Percentiles rank a stretch among this genome's conserved stretches.
These are phyloP conservation scores for Pseudonectria foliicola DNA, from an alignment of 2,329 filamentous ascomycete species.

Conservation along the genomic window DNA sequence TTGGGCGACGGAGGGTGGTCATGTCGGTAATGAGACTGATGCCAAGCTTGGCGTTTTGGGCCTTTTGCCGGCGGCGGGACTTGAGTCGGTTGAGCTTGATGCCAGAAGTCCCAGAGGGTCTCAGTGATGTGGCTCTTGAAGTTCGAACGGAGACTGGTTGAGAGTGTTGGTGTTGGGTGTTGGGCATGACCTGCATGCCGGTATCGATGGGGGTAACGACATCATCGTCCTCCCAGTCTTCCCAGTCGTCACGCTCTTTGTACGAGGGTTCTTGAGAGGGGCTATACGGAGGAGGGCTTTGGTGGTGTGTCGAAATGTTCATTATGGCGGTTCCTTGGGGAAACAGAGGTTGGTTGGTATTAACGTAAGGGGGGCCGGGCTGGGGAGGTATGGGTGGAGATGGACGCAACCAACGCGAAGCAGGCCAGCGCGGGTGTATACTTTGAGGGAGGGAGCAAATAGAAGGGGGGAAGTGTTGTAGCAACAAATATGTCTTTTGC, in stretches of 20 bases:
- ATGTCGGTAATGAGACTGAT: slow-evolving; percentile 67
- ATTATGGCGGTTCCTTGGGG: slow-evolving; percentile 4
- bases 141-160: slow-evolving; percentile 9
- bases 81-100: slow-evolving; percentile 41
- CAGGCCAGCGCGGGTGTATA: too few relatives aligned
- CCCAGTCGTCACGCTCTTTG: slow-evolving; percentile 38
- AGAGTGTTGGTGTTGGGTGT: slow-evolving; percentile 11
- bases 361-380: slow-evolving; percentile 4
- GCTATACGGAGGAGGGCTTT: background rate
- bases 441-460: too few relatives aligned
- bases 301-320: slow-evolving; percentile 8
- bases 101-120: slow-evolving; percentile 30
- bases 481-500: too few relatives aligned
- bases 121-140: slow-evolving; percentile 11
- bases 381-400: background rate
- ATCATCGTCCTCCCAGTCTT: slow-evolving; percentile 47
- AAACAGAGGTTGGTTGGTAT: slow-evolving; percentile 1
- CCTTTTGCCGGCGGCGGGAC: slow-evolving; percentile 54
- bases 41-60: slow-evolving; percentile 53
- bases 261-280: slow-evolving; percentile 6
- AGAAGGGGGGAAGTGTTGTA: too few relatives aligned
- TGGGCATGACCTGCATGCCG: slow-evolving; percentile 28
- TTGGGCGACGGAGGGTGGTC: slow-evolving; percentile 41
- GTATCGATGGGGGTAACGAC: slow-evolving; percentile 33
- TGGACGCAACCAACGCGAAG: background rate